phyloP scores from a whole-genome alignment of 2,329 filamentous ascomycete genomes.

The Pestalotiopsis sp. region DNA sequence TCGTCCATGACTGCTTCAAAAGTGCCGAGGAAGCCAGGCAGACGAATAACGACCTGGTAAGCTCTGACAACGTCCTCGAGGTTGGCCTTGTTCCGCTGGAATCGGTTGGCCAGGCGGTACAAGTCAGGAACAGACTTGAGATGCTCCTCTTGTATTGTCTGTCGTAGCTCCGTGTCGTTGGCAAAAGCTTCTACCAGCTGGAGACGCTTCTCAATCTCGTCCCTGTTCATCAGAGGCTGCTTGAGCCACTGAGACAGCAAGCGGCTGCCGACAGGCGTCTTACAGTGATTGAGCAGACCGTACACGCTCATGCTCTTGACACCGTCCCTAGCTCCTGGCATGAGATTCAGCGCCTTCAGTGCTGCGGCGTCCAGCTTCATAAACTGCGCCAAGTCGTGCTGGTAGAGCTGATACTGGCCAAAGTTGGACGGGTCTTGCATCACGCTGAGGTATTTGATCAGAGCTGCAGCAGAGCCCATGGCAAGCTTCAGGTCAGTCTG shows the following conservation, averaged over 20 bases:
- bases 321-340: conserved; percentile 93
- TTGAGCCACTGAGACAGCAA: conserved; percentile 96
- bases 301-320: conserved; percentile 98
- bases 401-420: conserved; percentile 94
- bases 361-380: conserved; percentile 98
- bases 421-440: conserved; percentile 94
- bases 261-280: conserved; percentile 89
- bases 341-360: conserved; percentile 90
- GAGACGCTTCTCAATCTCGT: conserved; percentile 87
- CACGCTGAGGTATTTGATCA: conserved; percentile 93
- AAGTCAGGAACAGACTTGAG: conserved; percentile 90
- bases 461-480: conserved; percentile 89
- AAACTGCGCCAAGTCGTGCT: conserved; percentile 94
- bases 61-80: conserved; percentile 94
- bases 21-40: conserved; percentile 87
- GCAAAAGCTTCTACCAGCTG: conserved; percentile 95
- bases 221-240: conserved; percentile 90
- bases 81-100: conserved; percentile 88
- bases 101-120: conserved; percentile 90
- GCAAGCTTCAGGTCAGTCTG: conserved; percentile 93
- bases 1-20: conserved; percentile 96
- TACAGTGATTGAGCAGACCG: conserved; percentile 94
- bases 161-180: conserved; percentile 86
- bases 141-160: conserved; percentile 97
- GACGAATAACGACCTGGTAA: conserved; percentile 90